These are phyloP conservation scores for Agaricus subrufescens DNA, from an alignment of 768 basidiomycete species.

Conservation along the genomic window DNA sequence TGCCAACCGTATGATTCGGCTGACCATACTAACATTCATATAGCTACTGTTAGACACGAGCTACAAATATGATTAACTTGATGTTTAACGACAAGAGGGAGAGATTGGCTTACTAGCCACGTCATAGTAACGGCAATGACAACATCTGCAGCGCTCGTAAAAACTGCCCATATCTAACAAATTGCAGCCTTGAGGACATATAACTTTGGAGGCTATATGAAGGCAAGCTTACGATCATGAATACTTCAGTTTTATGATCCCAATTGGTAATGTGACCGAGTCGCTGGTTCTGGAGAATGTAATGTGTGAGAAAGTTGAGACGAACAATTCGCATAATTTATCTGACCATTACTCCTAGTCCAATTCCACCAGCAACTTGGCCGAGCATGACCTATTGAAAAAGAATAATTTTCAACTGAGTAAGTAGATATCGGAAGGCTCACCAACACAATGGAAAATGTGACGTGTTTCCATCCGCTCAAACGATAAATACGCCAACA, in stretches of 20 bases:
- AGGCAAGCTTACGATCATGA: neutral
- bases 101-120: neutral
- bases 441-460: neutral
- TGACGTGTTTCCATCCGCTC: neutral
- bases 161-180: neutral
- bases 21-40: neutral
- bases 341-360: slow-evolving; percentile 5
- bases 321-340: neutral
- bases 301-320: neutral
- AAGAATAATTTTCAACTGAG: neutral
- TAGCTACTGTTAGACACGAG: neutral
- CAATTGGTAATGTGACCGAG: slow-evolving; percentile 3
- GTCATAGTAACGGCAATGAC: neutral
- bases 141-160: neutral
- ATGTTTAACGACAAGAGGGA: neutral
- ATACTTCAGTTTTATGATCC: neutral
- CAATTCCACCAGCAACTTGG: slow-evolving; percentile 5
- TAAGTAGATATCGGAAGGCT: neutral
- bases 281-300: neutral
- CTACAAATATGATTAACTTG: neutral
- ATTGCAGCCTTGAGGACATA: too few species aligned
- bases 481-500: slow-evolving; percentile 5
- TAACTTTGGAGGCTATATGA: neutral
- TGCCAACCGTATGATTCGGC: neutral
- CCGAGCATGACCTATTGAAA: neutral